Percentiles rank a stretch among this genome's conserved stretches.
phyloP scores from a whole-genome alignment of 2,329 filamentous ascomycete genomes.

The Sporothrix protearum region DNA sequence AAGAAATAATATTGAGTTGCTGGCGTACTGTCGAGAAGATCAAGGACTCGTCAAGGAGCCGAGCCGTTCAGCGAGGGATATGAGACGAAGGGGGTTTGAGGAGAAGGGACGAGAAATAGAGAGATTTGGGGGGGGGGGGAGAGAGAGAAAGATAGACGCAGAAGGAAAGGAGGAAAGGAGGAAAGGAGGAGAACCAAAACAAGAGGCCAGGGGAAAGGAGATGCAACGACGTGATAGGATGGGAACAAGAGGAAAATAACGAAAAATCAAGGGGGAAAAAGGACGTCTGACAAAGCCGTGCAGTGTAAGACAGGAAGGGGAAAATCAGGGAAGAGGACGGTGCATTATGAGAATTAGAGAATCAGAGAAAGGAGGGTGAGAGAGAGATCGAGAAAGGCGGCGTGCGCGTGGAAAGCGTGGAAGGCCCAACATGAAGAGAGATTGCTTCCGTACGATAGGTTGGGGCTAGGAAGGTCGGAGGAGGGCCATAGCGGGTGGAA shows the following conservation, averaged over 20 bases:
- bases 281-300: neutral
- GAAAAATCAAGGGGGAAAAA: neutral
- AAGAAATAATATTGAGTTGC: neutral
- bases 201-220: neutral
- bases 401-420: neutral
- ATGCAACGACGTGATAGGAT: neutral
- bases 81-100: slow-evolving; percentile 8
- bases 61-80: slow-evolving; percentile 10
- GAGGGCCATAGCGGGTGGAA: slow-evolving; percentile 2
- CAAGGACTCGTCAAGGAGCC: neutral
- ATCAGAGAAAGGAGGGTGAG: slow-evolving; percentile 16
- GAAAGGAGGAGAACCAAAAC: neutral
- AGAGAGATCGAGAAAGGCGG: slow-evolving; percentile 22
- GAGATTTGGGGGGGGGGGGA: no score
- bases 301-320: slow-evolving; percentile 6
- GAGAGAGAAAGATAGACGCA: neutral
- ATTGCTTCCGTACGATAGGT: slow-evolving; percentile 20
- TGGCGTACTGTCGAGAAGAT: neutral
- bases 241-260: neutral
- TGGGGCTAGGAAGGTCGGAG: neutral
- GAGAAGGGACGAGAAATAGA: neutral
- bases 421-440: slow-evolving; percentile 13
- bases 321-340: slow-evolving; percentile 14
- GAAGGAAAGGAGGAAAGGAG: slow-evolving; percentile 11
- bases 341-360: slow-evolving; percentile 1